Percentiles rank a stretch among this genome's conserved stretches.
These are phyloP conservation scores for Echeveria elegans DNA, from an alignment of 164 flowering plant species.

Conservation along the genomic window DNA sequence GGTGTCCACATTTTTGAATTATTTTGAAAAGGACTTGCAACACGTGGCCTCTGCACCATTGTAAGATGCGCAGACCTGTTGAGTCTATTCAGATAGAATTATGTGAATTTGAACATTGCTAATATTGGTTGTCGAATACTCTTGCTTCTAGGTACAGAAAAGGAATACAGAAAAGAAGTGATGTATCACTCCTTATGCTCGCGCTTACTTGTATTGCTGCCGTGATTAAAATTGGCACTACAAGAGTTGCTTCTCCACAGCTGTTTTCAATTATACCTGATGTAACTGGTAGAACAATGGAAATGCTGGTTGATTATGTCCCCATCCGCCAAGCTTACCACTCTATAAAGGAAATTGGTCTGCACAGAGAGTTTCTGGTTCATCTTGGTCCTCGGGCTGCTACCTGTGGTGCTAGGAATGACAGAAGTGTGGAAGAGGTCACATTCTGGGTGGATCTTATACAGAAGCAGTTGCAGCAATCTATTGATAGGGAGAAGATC, in stretches of 20 bases:
- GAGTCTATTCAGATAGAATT: background rate
- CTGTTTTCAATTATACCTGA: conserved; percentile 77
- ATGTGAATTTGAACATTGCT: conserved; percentile 8
- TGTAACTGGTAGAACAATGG: conserved; percentile 84
- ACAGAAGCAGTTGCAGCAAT: conserved; percentile 79
- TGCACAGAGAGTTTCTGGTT: conserved; percentile 75
- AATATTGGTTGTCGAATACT: conserved; percentile 8
- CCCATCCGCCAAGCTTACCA: conserved; percentile 63
- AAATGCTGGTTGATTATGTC: conserved; percentile 67
- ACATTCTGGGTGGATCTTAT: conserved; percentile 85
- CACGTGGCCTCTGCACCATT: conserved; percentile 61
- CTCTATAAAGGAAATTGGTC: conserved; percentile 69
- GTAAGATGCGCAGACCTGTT: conserved; percentile 36
- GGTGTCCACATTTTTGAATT: conserved; percentile 62
- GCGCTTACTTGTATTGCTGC: conserved; percentile 76
- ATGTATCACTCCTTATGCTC: conserved; percentile 70
- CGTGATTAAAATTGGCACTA: conserved; percentile 81
- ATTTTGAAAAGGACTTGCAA: conserved; percentile 65
- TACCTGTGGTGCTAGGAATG: conserved; percentile 47
- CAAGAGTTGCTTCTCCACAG: conserved; percentile 79
- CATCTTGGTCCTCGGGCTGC: conserved; percentile 97
- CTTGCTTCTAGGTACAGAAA: conserved; percentile 35
- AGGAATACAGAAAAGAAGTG: conserved; percentile 40
- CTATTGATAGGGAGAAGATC: conserved; percentile 83
- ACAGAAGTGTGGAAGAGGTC: conserved; percentile 58